Percentiles rank a stretch among this genome's conserved stretches.
Conservation (phyloP, 257 asterid species). For the Salvia hispanica region DNA sequence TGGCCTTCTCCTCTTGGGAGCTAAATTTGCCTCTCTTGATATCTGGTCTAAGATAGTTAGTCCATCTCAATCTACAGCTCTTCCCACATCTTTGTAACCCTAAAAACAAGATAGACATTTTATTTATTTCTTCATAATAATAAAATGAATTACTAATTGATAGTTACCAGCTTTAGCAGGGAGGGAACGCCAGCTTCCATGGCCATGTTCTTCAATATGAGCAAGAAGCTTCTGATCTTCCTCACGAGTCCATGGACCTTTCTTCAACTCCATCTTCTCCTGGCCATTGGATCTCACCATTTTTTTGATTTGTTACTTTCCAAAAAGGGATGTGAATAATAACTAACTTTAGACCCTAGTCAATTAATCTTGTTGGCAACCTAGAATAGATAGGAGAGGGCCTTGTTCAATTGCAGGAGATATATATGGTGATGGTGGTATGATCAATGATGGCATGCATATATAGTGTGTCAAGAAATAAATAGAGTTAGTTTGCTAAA, state of each 20-base stretch:
- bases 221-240: constrained; percentile 59
- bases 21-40: constrained; percentile 60
- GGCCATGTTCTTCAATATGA: constrained; percentile 50
- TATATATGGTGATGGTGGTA: constrained; percentile 16
- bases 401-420: not conserved
- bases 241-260: constrained; percentile 68
- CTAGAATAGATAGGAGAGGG: not conserved
- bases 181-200: constrained; percentile 64
- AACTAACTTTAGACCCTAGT: not conserved
- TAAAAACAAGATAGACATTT: constrained; percentile 6
- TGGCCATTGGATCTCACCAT: constrained; percentile 40
- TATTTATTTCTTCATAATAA: not conserved
- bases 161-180: constrained; percentile 55
- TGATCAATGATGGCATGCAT: constrained; percentile 19
- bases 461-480: constrained; percentile 32
- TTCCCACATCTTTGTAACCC: constrained; percentile 66
- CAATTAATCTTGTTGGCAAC: not conserved
- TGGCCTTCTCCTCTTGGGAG: constrained; percentile 56
- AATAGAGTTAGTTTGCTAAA: constrained; percentile 28
- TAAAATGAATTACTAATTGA: not conserved
- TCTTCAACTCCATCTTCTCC: constrained; percentile 52
- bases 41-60: constrained; percentile 55
- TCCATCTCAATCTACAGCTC: constrained; percentile 67
- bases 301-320: not conserved
- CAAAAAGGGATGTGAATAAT: not conserved